Base-by-base conservation (phyloP, 148 eudicot species). In the Vaccinium vitisidaea region DNA sequence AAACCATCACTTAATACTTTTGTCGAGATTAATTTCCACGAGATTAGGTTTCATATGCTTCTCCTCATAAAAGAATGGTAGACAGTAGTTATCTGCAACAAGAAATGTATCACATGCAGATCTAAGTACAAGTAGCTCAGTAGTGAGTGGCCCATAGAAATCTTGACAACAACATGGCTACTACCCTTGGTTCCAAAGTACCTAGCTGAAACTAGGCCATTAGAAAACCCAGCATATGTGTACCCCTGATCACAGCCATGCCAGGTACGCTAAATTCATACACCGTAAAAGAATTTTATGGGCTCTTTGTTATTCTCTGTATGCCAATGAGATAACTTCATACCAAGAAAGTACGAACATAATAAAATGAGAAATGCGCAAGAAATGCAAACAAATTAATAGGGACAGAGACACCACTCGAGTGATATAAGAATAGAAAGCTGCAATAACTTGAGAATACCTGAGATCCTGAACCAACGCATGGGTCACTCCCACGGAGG, bases 401-500 rank as follows among this genome's bases (percentile, higher is more conserved):
- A 3, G 69, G 69, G 69, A 63, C 12, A 8, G 69, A 63, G 69
- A 3, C 27, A n/a, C 39, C 2, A 49, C 52, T 48, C 49, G 27
- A 23, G 36, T 13, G 75, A 49, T 36, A 48, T 73, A 6, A 36
- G 56, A 70, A 32, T 0, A 65, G 5, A 39, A 71, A 78, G 12
- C 27, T 52, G 16, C 27, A 30, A 69, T 25, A 11, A 79, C 30
- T 59, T 71, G 46, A 82, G 43, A 65, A 50, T 91, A 96, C 99
- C 99, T 96, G 99, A 84, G 99, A 96, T 50, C 99, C 99, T 84
- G 99, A 96, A 89, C 98, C 98, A 79, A 96, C 92, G 82, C 91
- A 93, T 65, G 93, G 91, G 85, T 91, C 98, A 88, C 96, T 95
- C 55, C 99, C 99, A 84, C 98, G 99, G 65, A 96, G 93, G 87